phyloP scores from a whole-genome alignment of 192 early-diverging fungal species.

The Pilobolus umbonatus region DNA sequence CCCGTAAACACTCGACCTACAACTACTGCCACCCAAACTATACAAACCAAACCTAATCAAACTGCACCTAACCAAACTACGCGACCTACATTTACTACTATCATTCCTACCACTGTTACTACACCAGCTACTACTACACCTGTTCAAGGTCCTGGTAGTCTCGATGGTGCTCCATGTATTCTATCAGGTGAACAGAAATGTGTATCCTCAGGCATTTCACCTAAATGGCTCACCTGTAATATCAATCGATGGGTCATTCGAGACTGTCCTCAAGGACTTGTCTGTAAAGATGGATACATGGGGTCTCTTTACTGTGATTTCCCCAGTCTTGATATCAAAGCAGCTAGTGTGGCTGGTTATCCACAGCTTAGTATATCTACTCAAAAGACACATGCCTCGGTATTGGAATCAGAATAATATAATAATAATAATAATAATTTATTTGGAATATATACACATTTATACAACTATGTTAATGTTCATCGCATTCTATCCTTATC shows the following conservation, averaged over 20 bases:
- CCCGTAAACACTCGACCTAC: not conserved
- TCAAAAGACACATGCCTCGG: too few species aligned
- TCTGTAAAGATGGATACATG: constrained; percentile 5
- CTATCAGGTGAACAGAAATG: constrained; percentile 9
- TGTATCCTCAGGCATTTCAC: not conserved
- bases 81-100: too few species aligned
- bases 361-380: too few species aligned
- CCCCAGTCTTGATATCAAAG: too few species aligned
- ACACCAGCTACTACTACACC: not conserved
- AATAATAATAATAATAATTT: too few species aligned
- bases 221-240: constrained; percentile 20
- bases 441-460: too few species aligned
- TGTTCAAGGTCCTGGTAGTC: not conserved
- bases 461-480: too few species aligned
- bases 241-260: constrained; percentile 19
- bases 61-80: not conserved
- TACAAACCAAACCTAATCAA: not conserved
- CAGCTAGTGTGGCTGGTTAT: too few species aligned
- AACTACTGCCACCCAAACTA: not conserved
- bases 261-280: constrained; percentile 14
- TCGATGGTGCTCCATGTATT: not conserved
- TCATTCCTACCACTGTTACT: not conserved
- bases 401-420: too few species aligned
- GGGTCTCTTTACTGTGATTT: too few species aligned
- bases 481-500: too few species aligned